phyloP scores from a whole-genome alignment of 768 basidiomycete species.

The Rhizopogon vesiculosus region DNA sequence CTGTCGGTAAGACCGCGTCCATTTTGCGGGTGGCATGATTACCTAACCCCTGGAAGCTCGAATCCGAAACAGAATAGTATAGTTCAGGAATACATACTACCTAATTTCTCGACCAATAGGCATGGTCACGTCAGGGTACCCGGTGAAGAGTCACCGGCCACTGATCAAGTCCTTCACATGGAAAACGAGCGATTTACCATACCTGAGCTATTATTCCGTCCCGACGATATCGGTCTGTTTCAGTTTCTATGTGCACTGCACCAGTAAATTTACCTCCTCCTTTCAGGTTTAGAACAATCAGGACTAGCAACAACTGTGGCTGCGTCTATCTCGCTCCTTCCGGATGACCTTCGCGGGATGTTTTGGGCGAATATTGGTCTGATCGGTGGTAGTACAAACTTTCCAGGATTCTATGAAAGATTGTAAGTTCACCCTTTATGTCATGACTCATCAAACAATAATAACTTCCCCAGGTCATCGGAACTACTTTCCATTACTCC shows the following conservation, averaged over 20 bases:
- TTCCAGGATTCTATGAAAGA: conserved; percentile 68
- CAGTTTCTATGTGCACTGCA: conserved; percentile 6
- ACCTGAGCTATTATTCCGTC: conserved; percentile 89
- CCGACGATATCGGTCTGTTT: conserved; percentile 78
- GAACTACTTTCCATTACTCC: conserved; percentile 83
- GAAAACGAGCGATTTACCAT: conserved; percentile 89
- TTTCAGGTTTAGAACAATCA: conserved; percentile 69
- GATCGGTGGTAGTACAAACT: conserved; percentile 77
- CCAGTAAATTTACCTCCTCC: conserved; percentile 5
- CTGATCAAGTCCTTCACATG: conserved; percentile 75
- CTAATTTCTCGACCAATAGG: conserved; percentile 73
- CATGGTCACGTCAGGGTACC: conserved; percentile 50
- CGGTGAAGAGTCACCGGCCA: conserved; percentile 49
- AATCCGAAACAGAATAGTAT: conserved; percentile 60
- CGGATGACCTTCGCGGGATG: conserved; percentile 82
- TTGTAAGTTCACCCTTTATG: conserved; percentile 48
- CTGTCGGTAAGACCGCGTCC: conserved; percentile 58
- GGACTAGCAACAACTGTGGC: conserved; percentile 78
- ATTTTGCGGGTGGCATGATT: conserved; percentile 11
- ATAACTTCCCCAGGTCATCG: conserved; percentile 42
- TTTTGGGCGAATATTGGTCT: conserved; percentile 94
- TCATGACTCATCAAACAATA: conserved; percentile 2
- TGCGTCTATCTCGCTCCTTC: conserved; percentile 68
- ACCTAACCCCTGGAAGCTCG: conserved; percentile 33
- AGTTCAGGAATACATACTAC: conserved; percentile 86